Percentiles rank a stretch among this genome's conserved stretches.
These are phyloP conservation scores for Fonsecaea multimorphosa DNA, from an alignment of 2,329 filamentous ascomycete genomes.

Conservation along the genomic window DNA sequence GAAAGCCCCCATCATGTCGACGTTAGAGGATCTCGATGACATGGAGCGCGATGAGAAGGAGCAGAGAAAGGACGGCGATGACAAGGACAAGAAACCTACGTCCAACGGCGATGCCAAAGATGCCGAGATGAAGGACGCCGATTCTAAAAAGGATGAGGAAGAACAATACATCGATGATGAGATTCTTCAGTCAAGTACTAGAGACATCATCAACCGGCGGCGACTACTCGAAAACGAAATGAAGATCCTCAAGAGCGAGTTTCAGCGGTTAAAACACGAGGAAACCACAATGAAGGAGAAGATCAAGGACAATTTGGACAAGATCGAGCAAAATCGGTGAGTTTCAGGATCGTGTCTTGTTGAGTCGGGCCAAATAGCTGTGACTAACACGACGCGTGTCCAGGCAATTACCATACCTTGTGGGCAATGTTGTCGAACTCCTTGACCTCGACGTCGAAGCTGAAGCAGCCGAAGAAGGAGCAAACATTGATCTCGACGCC, in stretches of 20 bases:
- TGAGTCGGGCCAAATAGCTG: not conserved
- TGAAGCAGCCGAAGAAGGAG: constrained; percentile 95
- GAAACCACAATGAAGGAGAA: constrained; percentile 96
- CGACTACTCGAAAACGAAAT: constrained; percentile 96
- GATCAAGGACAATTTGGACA: constrained; percentile 98
- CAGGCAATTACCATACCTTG: constrained; percentile 96
- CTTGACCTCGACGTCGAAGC: constrained; percentile 94
- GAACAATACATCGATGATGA: constrained; percentile 90
- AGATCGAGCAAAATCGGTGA: constrained; percentile 98
- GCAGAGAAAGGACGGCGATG: constrained; percentile 63
- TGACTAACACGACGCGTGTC: constrained; percentile 29
- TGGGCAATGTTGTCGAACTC: constrained; percentile 97
- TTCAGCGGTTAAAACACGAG: constrained; percentile 90
- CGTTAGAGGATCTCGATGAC: constrained; percentile 89
- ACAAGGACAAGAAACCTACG: constrained; percentile 62
- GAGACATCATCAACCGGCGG: constrained; percentile 90
- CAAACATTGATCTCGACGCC: constrained; percentile 97
- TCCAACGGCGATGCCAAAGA: constrained; percentile 66
- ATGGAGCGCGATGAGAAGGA: constrained; percentile 78
- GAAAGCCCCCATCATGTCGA: constrained; percentile 69
- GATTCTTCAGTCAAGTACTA: constrained; percentile 88
- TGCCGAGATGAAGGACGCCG: constrained; percentile 88
- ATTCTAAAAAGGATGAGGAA: constrained; percentile 67
- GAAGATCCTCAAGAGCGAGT: constrained; percentile 98
- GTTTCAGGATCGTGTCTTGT: constrained; percentile 37